Evolutionary conservation across 495 filamentous ascomycete genomes (phyloP).

Genomic region (Poronia punctata): DNA sequence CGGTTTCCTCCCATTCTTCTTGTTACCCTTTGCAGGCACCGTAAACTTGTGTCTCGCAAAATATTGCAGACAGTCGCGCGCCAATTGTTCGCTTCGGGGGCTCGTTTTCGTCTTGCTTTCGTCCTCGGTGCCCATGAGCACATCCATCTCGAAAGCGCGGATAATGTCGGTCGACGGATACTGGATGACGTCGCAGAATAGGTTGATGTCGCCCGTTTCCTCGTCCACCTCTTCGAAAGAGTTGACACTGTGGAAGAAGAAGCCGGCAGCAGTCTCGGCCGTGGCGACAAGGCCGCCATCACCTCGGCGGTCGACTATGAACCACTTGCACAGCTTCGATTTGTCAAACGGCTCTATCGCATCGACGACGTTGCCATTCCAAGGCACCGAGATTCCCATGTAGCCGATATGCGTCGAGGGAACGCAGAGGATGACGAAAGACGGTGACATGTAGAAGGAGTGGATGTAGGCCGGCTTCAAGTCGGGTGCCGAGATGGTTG

Average conservation of each 20-base stretch:
- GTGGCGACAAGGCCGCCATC: conserved; percentile 50
- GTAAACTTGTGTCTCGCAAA: conserved; percentile 43
- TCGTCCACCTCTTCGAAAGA: conserved; percentile 54
- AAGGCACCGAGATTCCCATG: conserved; percentile 45
- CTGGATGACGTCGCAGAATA: conserved; percentile 51
- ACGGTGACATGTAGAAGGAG: conserved; percentile 59
- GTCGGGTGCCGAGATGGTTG: conserved; percentile 47
- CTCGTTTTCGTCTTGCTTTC: conserved; percentile 14
- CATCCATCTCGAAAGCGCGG: conserved; percentile 52
- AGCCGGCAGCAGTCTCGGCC: conserved; percentile 56
- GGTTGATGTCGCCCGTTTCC: conserved; percentile 30
- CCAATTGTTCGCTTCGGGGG: conserved; percentile 25
- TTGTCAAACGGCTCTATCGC: conserved; percentile 48
- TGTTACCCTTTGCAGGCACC: conserved; percentile 22
- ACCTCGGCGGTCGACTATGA: conserved; percentile 54
- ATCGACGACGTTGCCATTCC: conserved; percentile 51
- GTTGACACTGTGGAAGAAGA: conserved; percentile 73
- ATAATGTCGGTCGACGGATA: conserved; percentile 52
- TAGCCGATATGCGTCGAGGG: conserved; percentile 45
- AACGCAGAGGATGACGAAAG: conserved; percentile 59
- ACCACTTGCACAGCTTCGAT: conserved; percentile 52
- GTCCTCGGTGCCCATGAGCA: conserved; percentile 38
- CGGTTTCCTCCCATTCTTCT: background rate
- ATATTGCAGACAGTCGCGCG: conserved; percentile 30
- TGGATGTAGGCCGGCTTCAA: conserved; percentile 59